phyloP scores from a whole-genome alignment of 176 grass and related monocot species.

The Triticum turgidum region DNA sequence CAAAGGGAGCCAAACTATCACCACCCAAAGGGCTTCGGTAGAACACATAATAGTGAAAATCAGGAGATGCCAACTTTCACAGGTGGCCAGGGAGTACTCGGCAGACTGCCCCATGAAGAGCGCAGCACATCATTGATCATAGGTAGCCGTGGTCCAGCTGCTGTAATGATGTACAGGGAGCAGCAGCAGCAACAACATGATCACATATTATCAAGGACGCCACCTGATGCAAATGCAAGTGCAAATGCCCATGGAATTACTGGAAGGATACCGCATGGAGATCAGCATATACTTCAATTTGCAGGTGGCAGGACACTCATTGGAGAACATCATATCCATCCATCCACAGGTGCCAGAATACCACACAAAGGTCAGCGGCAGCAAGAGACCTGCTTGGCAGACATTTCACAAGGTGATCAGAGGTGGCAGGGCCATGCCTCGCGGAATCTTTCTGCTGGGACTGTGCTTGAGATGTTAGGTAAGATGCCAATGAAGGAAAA shows the following conservation, averaged over 20 bases:
- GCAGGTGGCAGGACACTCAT: neutral
- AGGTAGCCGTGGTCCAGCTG: neutral
- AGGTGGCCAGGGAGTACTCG: neutral
- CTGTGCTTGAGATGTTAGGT: constrained; percentile 8
- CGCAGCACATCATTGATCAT: neutral
- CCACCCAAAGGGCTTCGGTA: constrained; percentile 13
- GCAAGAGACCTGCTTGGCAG: neutral
- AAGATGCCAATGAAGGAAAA: constrained; percentile 20
- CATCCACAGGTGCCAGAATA: neutral
- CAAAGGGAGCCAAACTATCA: constrained; percentile 10
- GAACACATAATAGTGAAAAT: constrained; percentile 1
- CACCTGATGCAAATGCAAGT: constrained; percentile 1
- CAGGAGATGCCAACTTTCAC: neutral
- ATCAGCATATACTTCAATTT: constrained; percentile 23
- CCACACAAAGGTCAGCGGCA: neutral
- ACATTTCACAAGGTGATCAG: constrained; percentile 17
- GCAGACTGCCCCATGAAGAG: neutral
- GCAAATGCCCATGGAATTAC: neutral
- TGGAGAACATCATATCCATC: constrained; percentile 25
- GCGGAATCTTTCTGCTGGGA: neutral
- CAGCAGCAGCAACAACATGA: constrained; percentile 29
- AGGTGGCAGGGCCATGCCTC: constrained; percentile 21
- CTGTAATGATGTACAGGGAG: constrained; percentile 30
- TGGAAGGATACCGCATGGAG: constrained; percentile 20
- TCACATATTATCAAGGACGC: constrained; percentile 20